Conservation (phyloP, 225 moss, liverwort and hornwort species). For the Antitrichia curtipendula region DNA sequence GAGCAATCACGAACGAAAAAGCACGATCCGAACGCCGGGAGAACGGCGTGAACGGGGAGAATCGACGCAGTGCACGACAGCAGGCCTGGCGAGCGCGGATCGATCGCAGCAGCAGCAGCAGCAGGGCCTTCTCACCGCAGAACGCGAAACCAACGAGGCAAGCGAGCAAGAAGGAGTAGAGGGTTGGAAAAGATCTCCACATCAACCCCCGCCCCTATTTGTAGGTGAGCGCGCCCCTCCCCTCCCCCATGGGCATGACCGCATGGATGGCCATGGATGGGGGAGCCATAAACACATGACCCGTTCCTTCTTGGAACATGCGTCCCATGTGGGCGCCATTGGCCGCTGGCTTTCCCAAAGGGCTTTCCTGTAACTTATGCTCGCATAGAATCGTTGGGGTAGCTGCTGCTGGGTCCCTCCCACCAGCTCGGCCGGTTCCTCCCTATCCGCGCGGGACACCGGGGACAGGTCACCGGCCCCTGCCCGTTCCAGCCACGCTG, state of each 20-base stretch:
- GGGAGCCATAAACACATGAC: background rate
- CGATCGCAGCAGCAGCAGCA: background rate
- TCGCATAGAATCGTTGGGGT: background rate
- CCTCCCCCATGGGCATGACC: background rate
- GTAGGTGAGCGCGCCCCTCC: background rate
- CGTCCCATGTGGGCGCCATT: slow-evolving; percentile 1
- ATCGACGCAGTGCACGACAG: background rate
- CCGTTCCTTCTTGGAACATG: background rate
- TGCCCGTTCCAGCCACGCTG: background rate
- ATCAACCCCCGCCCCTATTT: background rate
- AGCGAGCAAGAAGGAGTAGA: no score
- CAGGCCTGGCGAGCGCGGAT: background rate
- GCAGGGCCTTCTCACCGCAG: no score
- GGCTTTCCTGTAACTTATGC: background rate
- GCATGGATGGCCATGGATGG: background rate
- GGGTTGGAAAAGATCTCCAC: background rate
- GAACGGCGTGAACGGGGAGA: background rate
- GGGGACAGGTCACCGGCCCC: background rate
- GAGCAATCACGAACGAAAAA: background rate
- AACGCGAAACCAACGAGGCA: no score
- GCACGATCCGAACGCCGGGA: background rate
- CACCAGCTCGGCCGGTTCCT: slow-evolving; percentile 13
- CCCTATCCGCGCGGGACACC: background rate
- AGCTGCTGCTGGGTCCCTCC: background rate
- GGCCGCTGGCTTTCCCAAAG: slow-evolving; percentile 4